A percentile compares a stretch with the other conserved stretches of the same genome.
phyloP scores from a whole-genome alignment of 192 early-diverging fungal species.

The Umbelopsis sp. region DNA sequence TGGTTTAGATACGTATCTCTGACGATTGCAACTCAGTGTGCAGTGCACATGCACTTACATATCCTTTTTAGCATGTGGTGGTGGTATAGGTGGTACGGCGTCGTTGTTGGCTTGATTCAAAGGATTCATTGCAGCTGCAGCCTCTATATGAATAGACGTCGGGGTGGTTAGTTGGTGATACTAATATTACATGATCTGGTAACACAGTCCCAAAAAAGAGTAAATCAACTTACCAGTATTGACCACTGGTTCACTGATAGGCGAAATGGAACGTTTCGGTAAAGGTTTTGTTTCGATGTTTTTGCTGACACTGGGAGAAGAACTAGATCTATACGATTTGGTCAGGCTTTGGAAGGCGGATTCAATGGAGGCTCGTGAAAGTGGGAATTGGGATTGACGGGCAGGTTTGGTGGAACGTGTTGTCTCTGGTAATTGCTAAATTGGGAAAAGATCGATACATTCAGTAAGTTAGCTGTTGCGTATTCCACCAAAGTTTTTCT shows the following conservation, averaged over 20 bases:
- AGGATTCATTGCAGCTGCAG: constrained; percentile 59
- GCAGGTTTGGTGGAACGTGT: constrained; percentile 16
- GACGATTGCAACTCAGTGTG: background rate
- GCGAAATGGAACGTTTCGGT: constrained; percentile 22
- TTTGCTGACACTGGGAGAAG: constrained; percentile 18
- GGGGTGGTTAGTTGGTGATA: constrained; percentile 5
- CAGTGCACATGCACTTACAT: background rate
- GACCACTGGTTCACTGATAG: constrained; percentile 44
- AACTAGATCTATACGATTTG: constrained; percentile 21
- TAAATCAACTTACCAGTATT: constrained; percentile 47
- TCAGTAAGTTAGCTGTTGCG: background rate
- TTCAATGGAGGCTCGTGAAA: constrained; percentile 27
- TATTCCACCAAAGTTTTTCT: background rate
- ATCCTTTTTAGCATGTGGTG: constrained; percentile 11
- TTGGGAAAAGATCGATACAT: constrained; percentile 9
- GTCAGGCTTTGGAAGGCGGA: constrained; percentile 30
- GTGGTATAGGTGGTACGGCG: background rate
- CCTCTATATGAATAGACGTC: constrained; percentile 44
- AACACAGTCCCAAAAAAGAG: constrained; percentile 12
- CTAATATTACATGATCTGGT: constrained; percentile 10
- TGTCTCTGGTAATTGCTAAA: constrained; percentile 16
- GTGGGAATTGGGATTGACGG: constrained; percentile 16
- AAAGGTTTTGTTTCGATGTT: constrained; percentile 9
- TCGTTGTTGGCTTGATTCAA: constrained; percentile 32
- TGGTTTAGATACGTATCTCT: too few species aligned